A percentile compares a stretch with the other conserved stretches of the same genome.
Conservation (phyloP, 1,284 basidiomycete genomes). For the Naganishia sp. region DNA sequence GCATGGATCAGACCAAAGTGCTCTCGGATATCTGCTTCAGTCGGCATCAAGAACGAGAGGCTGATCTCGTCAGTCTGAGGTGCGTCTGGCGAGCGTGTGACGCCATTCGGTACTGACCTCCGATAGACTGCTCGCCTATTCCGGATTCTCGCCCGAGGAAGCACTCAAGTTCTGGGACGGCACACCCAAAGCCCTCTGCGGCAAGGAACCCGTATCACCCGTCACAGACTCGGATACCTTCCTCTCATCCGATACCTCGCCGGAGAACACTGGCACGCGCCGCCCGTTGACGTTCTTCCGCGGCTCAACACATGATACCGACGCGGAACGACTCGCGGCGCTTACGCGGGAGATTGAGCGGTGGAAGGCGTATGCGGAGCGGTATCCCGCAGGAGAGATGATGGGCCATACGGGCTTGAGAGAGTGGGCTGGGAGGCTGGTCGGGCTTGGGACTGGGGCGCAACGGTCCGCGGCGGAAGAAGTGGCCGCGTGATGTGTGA, state of each 20-base stretch:
- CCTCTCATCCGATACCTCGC: constrained; percentile 29
- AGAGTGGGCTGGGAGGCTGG: no score
- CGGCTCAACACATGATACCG: constrained; percentile 62
- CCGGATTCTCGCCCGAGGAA: constrained; percentile 74
- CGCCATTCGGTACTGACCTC: constrained; percentile 11
- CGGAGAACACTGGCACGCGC: constrained; percentile 33
- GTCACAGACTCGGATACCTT: constrained; percentile 28
- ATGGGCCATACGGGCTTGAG: no score
- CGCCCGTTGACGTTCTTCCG: constrained; percentile 49
- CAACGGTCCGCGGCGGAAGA: no score
- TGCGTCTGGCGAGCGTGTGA: constrained; percentile 44
- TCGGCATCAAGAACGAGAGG: constrained; percentile 77
- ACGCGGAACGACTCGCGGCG: constrained; percentile 62
- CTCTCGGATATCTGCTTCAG: constrained; percentile 63
- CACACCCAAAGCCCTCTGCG: constrained; percentile 44
- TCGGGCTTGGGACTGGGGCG: no score
- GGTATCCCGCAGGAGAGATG: neutral
- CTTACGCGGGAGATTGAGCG: constrained; percentile 65
- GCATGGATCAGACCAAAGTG: constrained; percentile 70
- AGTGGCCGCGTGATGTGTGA: no score
- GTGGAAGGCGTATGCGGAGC: constrained; percentile 56
- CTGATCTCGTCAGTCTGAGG: constrained; percentile 82
- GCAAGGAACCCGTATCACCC: constrained; percentile 34
- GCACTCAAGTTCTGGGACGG: constrained; percentile 44
- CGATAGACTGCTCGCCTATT: constrained; percentile 73